These are phyloP conservation scores for Kazachstania taianensis DNA, from an alignment of 805 yeast species.

Conservation along the genomic window DNA sequence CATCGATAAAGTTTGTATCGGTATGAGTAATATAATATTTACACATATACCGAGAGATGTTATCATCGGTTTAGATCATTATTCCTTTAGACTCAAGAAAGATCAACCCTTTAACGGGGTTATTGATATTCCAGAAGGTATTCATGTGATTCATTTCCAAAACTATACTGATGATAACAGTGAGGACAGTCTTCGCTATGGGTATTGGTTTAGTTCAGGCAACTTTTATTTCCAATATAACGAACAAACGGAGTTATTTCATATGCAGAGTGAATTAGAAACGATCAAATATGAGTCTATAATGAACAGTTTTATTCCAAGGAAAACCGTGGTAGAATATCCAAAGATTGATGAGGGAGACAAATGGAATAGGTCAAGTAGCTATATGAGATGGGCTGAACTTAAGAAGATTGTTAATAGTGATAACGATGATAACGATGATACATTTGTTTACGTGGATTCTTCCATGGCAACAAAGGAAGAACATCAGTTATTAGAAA, in stretches of 20 bases:
- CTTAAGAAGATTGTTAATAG: slow-evolving; percentile 3
- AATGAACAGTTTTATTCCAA: slow-evolving; percentile 3
- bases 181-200: slow-evolving; percentile 18
- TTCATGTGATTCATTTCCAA: slow-evolving; percentile 23
- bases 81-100: slow-evolving; percentile 17
- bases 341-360: slow-evolving; percentile 16
- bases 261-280: slow-evolving; percentile 10
- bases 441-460: slow-evolving; percentile 16
- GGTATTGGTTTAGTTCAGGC: slow-evolving; percentile 22
- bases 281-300: slow-evolving; percentile 7
- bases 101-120: slow-evolving; percentile 21
- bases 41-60: slow-evolving; percentile 9
- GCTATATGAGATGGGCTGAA: slow-evolving; percentile 12
- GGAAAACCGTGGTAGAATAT: slow-evolving; percentile 15
- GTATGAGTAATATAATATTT: slow-evolving; percentile 6
- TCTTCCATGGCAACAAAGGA: slow-evolving; percentile 23
- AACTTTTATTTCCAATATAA: slow-evolving; percentile 12
- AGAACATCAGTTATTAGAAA: slow-evolving; percentile 13
- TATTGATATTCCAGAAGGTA: slow-evolving; percentile 16
- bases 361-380: slow-evolving; percentile 13
- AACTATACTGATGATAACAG: slow-evolving; percentile 4
- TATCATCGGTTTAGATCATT: slow-evolving; percentile 20
- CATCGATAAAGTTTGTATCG: too few species aligned
- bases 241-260: slow-evolving; percentile 10
- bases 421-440: background rate